Conservation (phyloP, 1,139 yeast genomes). For the Pichia sp. region DNA sequence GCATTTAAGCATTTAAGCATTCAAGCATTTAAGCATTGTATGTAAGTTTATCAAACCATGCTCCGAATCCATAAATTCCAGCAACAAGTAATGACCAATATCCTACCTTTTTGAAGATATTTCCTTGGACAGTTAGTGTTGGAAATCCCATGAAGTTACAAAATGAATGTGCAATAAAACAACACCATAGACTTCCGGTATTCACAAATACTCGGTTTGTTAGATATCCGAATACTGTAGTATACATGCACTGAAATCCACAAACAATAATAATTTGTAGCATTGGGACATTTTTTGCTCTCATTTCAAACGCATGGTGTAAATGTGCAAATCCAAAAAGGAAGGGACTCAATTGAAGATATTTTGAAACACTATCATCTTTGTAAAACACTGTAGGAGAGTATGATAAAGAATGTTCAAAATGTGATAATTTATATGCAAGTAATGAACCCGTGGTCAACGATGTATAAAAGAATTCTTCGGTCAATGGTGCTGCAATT, state of each 20-base stretch:
- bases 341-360: conserved; percentile 45
- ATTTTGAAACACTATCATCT: background rate
- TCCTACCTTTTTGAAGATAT: conserved; percentile 18
- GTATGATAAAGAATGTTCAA: background rate
- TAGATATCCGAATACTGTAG: conserved; percentile 73
- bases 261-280: conserved; percentile 38
- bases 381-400: conserved; percentile 10
- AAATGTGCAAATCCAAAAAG: conserved; percentile 88
- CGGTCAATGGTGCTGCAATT: conserved; percentile 79
- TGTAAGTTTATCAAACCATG: conserved; percentile 30
- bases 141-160: conserved; percentile 87
- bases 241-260: conserved; percentile 60
- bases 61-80: conserved; percentile 34
- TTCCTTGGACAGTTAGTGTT: conserved; percentile 26
- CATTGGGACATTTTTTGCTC: conserved; percentile 28
- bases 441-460: conserved; percentile 43
- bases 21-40: background rate
- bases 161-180: conserved; percentile 58
- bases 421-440: conserved; percentile 24
- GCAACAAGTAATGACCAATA: conserved; percentile 40
- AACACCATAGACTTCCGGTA: conserved; percentile 55
- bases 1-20: background rate
- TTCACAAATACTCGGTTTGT: conserved; percentile 56
- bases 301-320: conserved; percentile 69
- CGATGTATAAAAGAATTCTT: conserved; percentile 76